phyloP scores from a whole-genome alignment of 2,329 filamentous ascomycete genomes.

The Trichoderma brevicompactum region DNA sequence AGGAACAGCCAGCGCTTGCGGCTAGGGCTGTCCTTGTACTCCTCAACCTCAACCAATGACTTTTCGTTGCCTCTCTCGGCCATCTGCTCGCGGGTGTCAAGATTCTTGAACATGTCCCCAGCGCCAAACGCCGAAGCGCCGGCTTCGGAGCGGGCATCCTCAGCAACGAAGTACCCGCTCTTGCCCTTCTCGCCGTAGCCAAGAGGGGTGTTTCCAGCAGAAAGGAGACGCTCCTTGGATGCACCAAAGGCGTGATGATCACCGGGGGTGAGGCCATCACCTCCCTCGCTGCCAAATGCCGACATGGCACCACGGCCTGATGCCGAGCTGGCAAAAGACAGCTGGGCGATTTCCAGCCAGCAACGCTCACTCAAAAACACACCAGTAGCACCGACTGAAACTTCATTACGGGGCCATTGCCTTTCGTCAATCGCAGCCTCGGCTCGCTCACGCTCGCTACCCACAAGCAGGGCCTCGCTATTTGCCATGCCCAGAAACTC shows the following conservation, averaged over 20 bases:
- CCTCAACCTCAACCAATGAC: slow-evolving; percentile 87
- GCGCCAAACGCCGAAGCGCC: slow-evolving; percentile 87
- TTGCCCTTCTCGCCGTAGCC: slow-evolving; percentile 76
- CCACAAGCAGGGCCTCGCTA: slow-evolving; percentile 81
- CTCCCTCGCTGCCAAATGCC: slow-evolving; percentile 64
- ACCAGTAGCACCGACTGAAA: slow-evolving; percentile 86
- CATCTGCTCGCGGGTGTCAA: slow-evolving; percentile 92
- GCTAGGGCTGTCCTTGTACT: slow-evolving; percentile 73
- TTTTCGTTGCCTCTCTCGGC: slow-evolving; percentile 94
- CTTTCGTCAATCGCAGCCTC: slow-evolving; percentile 91
- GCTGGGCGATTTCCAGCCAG: slow-evolving; percentile 86
- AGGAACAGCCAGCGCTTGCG: slow-evolving; percentile 90
- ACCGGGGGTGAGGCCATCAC: slow-evolving; percentile 64
- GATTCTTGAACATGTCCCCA: slow-evolving; percentile 97
- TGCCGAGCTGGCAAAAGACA: slow-evolving; percentile 65
- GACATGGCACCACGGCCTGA: slow-evolving; percentile 44
- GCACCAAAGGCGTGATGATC: slow-evolving; percentile 64
- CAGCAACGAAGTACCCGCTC: slow-evolving; percentile 79
- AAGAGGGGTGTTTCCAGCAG: slow-evolving; percentile 58
- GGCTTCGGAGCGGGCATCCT: slow-evolving; percentile 89
- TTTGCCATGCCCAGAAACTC: slow-evolving; percentile 93
- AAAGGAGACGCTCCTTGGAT: slow-evolving; percentile 64
- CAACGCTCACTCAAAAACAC: slow-evolving; percentile 95
- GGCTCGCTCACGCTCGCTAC: slow-evolving; percentile 88
- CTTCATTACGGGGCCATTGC: slow-evolving; percentile 90